Percentiles rank a stretch among this genome's conserved stretches.
Conservation (phyloP, 2,329 filamentous ascomycete species). For the Ceratocystis harringtonii region DNA sequence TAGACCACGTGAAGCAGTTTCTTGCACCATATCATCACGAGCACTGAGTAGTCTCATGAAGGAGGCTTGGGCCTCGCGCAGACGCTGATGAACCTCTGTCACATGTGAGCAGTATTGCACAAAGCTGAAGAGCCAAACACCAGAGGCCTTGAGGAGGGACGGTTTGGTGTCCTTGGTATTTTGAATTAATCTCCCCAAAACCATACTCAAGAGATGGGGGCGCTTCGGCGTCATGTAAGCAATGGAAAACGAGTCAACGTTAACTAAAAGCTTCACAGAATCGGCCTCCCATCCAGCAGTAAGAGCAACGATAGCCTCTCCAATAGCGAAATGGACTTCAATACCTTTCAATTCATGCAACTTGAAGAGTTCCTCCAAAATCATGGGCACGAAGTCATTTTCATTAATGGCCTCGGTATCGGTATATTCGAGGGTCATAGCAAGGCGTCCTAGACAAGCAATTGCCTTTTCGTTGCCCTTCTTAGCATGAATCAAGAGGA, state of each 20-base stretch:
- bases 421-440: slow-evolving; percentile 41
- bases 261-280: slow-evolving; percentile 57
- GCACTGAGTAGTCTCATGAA: slow-evolving; percentile 82
- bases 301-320: slow-evolving; percentile 69
- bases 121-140: slow-evolving; percentile 86
- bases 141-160: slow-evolving; percentile 75
- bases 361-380: slow-evolving; percentile 55
- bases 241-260: slow-evolving; percentile 43
- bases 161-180: slow-evolving; percentile 79
- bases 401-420: slow-evolving; percentile 22
- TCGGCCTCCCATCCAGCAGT: slow-evolving; percentile 73
- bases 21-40: slow-evolving; percentile 85
- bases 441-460: slow-evolving; percentile 60
- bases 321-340: slow-evolving; percentile 80
- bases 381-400: slow-evolving; percentile 31
- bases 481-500: slow-evolving; percentile 54
- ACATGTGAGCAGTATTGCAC: slow-evolving; percentile 80
- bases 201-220: slow-evolving; percentile 31
- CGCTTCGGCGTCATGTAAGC: slow-evolving; percentile 28
- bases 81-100: slow-evolving; percentile 53
- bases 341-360: slow-evolving; percentile 73
- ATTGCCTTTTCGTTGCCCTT: slow-evolving; percentile 73
- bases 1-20: slow-evolving; percentile 80
- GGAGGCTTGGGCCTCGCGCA: slow-evolving; percentile 67
- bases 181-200: slow-evolving; percentile 57